Base-by-base conservation (phyloP, 305 asterid genomes). In the Lippia alba region DNA sequence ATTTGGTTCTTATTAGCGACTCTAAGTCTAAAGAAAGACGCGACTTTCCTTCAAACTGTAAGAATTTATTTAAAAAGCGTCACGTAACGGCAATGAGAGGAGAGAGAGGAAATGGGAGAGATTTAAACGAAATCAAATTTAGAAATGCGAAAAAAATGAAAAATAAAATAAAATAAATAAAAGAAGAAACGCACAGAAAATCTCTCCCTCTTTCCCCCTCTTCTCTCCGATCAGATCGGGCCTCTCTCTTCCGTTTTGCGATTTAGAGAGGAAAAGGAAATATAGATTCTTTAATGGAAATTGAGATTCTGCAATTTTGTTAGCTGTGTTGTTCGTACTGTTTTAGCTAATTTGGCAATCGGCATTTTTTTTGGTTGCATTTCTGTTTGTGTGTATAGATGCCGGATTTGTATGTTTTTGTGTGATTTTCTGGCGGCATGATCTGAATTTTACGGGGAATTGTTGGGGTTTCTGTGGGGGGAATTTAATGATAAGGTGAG, bases 151-250 rank as follows among this genome's bases (percentile, higher is more conserved):
- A 16, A 53, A 45, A 58, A 61, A 34, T 32, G 8, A 40, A 46
- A 45, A 55, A 34, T 3, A 40, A 24, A 24, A 45, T 41, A 34
- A 56, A 56, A 57, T 32, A 36, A 36, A 36, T 36, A 36, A 36
- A 36, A 36, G 9, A 36, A 8, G 41, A 36, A 36, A 36, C 4
- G 41, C 69, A 40, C 65, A 44, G 78, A 50, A 67, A 77, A 74
- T 79, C 74, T 61, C 65, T 71, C 72, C 60, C 69, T 33, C 46
- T 64, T 48, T 61, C 40, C 63, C 71, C 75, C 61, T 61, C 34
- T 64, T 63, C 74, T 62, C 76, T 58, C 85, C 83, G 79, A 80
- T 67, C 79, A 59, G 88, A 83, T 83, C 80, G 85, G 83, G 61
- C 64, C 56, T 65, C 40, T 74, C 67, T 64, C 69, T 78, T 69